Conservation (phyloP, 2,329 filamentous ascomycete species). For the Penicillium palitans region DNA sequence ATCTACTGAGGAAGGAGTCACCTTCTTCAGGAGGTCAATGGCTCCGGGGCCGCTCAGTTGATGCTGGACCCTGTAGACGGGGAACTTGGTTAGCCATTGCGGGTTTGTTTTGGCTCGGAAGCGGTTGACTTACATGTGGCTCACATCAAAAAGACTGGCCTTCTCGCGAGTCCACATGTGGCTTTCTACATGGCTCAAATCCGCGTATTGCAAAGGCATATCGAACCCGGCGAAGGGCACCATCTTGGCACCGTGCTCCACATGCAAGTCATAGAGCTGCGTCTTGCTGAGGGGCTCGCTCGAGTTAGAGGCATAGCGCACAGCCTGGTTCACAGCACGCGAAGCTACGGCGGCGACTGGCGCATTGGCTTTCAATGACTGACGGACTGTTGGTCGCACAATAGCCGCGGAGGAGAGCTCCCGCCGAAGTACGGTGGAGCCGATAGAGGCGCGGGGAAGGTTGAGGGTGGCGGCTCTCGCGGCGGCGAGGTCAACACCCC, state of each 20-base stretch:
- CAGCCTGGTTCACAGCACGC: constrained; percentile 15
- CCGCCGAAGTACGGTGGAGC: constrained; percentile 31
- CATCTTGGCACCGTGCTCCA: constrained; percentile 82
- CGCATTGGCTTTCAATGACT: constrained; percentile 14
- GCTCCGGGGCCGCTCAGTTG: constrained; percentile 78
- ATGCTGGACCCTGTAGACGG: constrained; percentile 67
- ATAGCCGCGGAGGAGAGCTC: constrained; percentile 32
- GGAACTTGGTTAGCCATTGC: constrained; percentile 15
- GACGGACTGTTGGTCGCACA: constrained; percentile 25
- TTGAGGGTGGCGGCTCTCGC: constrained; percentile 28
- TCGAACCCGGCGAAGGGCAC: constrained; percentile 91
- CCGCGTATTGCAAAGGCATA: constrained; percentile 89
- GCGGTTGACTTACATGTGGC: constrained; percentile 73
- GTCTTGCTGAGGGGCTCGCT: constrained; percentile 51
- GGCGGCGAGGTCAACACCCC: constrained; percentile 33
- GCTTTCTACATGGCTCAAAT: constrained; percentile 75
- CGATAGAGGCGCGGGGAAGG: constrained; percentile 33
- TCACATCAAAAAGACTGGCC: constrained; percentile 91
- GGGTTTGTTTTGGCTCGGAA: not conserved
- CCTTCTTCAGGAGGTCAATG: constrained; percentile 73
- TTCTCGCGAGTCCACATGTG: constrained; percentile 87
- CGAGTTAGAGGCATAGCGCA: constrained; percentile 38
- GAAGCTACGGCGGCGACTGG: constrained; percentile 15
- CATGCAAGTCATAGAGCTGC: constrained; percentile 74
- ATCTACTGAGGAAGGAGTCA: constrained; percentile 75